Base-by-base conservation (phyloP, 371 early-diverging fungal species). In the Rozella allomycis region DNA sequence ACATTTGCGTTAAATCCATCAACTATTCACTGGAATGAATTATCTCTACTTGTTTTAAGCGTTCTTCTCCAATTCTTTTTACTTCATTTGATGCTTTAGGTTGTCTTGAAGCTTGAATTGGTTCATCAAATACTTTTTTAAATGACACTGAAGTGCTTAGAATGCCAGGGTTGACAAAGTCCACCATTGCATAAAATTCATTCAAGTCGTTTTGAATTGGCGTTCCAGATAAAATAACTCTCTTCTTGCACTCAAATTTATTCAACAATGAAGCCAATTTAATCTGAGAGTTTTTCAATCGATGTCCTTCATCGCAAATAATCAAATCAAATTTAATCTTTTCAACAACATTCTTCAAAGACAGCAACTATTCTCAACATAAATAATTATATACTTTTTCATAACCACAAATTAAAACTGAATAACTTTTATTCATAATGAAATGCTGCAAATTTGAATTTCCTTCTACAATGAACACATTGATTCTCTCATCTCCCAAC, bases 121-220 rank as follows among this genome's bases (percentile, higher is more conserved):
- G 85, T 11, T 62, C 63, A 50, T 91, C 91, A 49, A 70, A 93
- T 34, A 74, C 76, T 34, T 67, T 74, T 16, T 91, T 64, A 51
- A 97, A 97, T 50, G 85, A 84, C 16, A 50, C 47, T 1, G 75
- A 71, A 3, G 83, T 68, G 22, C 97, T 94, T n/a, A 97, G 65
- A n/a, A 88, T 55, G 3, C 79, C 79, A 6, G 96, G 94, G 34
- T 79, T 80, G 1, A 85, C 84, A 43, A 93, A 93, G 34, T 87
- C 84, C 18, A 94, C 51, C 25, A 97, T 49, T 11, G 74, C 67
- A 54, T 87, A 93, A 46, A 91, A 88, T 52, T 94, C 97, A 19
- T 75, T 74, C 25, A 94, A 49, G 49, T 88, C 90, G 43, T 94
- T 94, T 64, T 93, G 97, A 30, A 97, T 86, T 0, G 97, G 97